A percentile compares a stretch with the other conserved stretches of the same genome.
Evolutionary conservation across 1,284 basidiomycete genomes (phyloP).

Genomic region (Inonotus obliquus): DNA sequence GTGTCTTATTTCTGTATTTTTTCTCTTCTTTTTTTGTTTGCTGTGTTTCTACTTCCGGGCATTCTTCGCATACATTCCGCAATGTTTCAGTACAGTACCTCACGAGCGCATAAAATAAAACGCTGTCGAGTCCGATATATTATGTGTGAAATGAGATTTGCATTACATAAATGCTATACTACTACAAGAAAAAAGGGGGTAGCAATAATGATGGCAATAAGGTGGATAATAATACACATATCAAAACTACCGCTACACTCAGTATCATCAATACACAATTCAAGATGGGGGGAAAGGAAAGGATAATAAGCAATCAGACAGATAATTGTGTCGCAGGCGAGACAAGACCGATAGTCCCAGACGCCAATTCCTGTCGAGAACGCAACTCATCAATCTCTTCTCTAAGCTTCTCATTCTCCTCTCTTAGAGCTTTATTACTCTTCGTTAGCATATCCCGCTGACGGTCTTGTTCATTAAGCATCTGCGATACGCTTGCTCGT

Average conservation of each 20-base stretch:
- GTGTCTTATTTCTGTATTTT: constrained; percentile 2
- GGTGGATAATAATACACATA: not conserved
- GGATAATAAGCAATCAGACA: not conserved
- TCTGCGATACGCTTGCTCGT: constrained; percentile 33
- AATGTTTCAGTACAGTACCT: constrained; percentile 6
- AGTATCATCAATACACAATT: not conserved
- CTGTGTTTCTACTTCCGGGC: constrained; percentile 8
- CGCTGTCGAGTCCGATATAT: not conserved
- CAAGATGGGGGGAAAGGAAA: not conserved
- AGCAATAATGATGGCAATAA: not conserved
- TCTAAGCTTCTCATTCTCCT: constrained; percentile 53
- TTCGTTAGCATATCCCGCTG: constrained; percentile 44
- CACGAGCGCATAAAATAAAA: constrained; percentile 8
- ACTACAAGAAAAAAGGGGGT: not conserved
- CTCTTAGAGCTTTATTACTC: constrained; percentile 45
- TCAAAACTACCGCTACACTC: not conserved
- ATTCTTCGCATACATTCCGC: constrained; percentile 4
- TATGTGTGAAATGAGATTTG: not conserved
- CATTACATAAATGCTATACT: too few species aligned
- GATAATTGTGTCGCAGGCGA: not conserved
- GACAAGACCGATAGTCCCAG: constrained; percentile 41
- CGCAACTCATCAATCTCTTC: constrained; percentile 69
- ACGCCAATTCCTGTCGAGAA: constrained; percentile 62
- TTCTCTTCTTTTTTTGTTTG: constrained; percentile 4
- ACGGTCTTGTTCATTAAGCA: constrained; percentile 26